phyloP scores from a whole-genome alignment of 2,329 filamentous ascomycete genomes.

The Ceratocystis diversiconidia region DNA sequence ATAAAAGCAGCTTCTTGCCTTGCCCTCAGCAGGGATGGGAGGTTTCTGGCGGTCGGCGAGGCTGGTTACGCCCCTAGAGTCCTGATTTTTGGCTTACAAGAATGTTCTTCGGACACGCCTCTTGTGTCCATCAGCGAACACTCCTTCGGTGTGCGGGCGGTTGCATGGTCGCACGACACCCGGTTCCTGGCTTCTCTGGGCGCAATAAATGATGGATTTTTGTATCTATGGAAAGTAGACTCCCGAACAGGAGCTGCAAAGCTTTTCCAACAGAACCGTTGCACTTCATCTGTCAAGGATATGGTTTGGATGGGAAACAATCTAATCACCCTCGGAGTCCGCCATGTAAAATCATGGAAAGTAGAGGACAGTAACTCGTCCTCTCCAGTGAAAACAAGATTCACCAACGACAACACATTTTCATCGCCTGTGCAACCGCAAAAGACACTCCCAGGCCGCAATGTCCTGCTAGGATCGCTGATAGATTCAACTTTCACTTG shows the following conservation, averaged over 20 bases:
- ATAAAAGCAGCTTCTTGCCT: conserved; percentile 92
- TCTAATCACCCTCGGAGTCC: conserved; percentile 74
- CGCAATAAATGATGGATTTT: conserved; percentile 78
- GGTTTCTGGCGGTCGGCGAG: conserved; percentile 82
- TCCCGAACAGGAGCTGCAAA: conserved; percentile 65
- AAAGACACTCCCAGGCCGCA: conserved; percentile 68
- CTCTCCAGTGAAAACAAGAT: conserved; percentile 51
- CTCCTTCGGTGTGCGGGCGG: conserved; percentile 70
- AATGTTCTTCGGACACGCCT: conserved; percentile 65
- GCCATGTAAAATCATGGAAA: conserved; percentile 89
- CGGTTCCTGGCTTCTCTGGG: conserved; percentile 80
- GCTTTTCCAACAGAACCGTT: conserved; percentile 76
- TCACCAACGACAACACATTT: conserved; percentile 24
- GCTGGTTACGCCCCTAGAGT: conserved; percentile 88
- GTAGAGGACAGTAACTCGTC: conserved; percentile 50
- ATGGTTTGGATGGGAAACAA: conserved; percentile 84
- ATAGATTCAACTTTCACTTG: conserved; percentile 76
- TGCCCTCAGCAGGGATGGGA: conserved; percentile 73
- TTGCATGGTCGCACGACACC: conserved; percentile 81
- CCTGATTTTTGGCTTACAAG: conserved; percentile 73
- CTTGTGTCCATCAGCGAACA: conserved; percentile 81
- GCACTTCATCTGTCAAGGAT: conserved; percentile 69
- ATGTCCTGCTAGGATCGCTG: conserved; percentile 68
- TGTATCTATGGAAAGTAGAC: conserved; percentile 83
- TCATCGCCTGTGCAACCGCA: conserved; percentile 24